phyloP scores from a whole-genome alignment of 768 basidiomycete genomes.

The Leccinum subgranulosum region DNA sequence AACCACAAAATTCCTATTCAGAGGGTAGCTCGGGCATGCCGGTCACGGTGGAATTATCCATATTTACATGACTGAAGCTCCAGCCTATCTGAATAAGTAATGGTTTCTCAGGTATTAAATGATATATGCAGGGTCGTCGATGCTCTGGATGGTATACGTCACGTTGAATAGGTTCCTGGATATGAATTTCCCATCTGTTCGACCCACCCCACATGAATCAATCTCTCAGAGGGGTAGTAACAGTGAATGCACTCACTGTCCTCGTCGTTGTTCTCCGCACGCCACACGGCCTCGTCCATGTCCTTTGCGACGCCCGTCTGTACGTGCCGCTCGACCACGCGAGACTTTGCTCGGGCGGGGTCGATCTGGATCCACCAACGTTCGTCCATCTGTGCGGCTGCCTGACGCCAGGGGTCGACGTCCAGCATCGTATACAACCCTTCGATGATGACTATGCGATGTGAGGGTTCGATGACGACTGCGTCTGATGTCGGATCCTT shows the following conservation, averaged over 20 bases:
- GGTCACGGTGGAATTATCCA: not conserved
- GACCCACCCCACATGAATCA: not conserved
- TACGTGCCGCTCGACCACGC: conserved; percentile 75
- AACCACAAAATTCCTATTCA: not conserved
- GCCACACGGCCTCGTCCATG: conserved; percentile 59
- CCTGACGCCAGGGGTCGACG: conserved; percentile 69
- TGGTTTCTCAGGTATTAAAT: not conserved
- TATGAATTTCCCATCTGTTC: conserved; percentile 45
- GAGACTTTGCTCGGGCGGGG: conserved; percentile 47
- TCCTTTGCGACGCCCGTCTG: conserved; percentile 69
- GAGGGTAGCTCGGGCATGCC: not conserved
- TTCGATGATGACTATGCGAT: conserved; percentile 84
- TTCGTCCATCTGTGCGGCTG: conserved; percentile 66
- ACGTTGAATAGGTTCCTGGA: conserved; percentile 37
- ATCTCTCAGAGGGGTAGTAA: too few relatives aligned
- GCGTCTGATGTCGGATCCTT: conserved; percentile 75
- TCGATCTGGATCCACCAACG: conserved; percentile 72
- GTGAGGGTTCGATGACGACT: conserved; percentile 52
- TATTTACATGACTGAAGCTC: not conserved
- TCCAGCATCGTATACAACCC: conserved; percentile 84
- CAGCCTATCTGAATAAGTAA: not conserved
- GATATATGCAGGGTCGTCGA: conserved; percentile 36
- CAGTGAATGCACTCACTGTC: conserved; percentile 50
- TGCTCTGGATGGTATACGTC: conserved; percentile 39
- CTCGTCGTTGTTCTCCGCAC: conserved; percentile 72